Evolutionary conservation across 768 basidiomycete genomes (phyloP), one percentile per base, ranked within the genome.

Genomic region (Serendipita sp.): DNA sequence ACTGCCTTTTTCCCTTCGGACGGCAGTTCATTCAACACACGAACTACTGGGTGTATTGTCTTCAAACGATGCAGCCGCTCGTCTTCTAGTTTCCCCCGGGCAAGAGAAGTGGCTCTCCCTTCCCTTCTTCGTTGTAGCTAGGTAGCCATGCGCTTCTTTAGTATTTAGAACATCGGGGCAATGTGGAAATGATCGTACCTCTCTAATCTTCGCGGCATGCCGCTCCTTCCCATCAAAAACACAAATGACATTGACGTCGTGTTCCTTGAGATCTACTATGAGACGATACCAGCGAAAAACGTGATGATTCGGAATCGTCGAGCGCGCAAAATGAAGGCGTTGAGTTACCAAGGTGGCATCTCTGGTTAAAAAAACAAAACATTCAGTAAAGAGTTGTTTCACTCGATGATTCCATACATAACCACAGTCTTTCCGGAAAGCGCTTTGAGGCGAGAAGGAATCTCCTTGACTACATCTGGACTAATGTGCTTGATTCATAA

Each of bases 331-430:
- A 70, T 91, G 87, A 51, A 91, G 78, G 28, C 89, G 82, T 70
- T 89, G 88, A 0, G 89, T 92, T 70, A 92, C 79, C 65, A 92
- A 84, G 4, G 89, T 92, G 52, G 85, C 90, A 78, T 92, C 90
- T 48, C 90, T 91, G 8, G 63, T 23, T 64, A 56, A 63, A 15
- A 47, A 65, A 58, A 45, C 46, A 66, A 65, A 67, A 66, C 45
- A 54, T 60, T 56, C 32, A 63, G 63, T 58, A 34, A 65, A 32
- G 45, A n/a, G 30, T 63, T 46, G 36, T 34, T 64, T 63, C 63
- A 64, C n/a, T 18, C 3, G 35, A 35, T 15, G 44, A n/a, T 51
- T 10, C 64, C 82, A 73, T 73, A 91, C 89, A 92, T 82, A 63
- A 86, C 86, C 63, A 92, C 76, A 35, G 76, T 85, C 75, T 84